Evolutionary conservation across 805 yeast species (phyloP), one percentile per base, ranked within the genome.

Genomic region (Spathaspora sp.): DNA sequence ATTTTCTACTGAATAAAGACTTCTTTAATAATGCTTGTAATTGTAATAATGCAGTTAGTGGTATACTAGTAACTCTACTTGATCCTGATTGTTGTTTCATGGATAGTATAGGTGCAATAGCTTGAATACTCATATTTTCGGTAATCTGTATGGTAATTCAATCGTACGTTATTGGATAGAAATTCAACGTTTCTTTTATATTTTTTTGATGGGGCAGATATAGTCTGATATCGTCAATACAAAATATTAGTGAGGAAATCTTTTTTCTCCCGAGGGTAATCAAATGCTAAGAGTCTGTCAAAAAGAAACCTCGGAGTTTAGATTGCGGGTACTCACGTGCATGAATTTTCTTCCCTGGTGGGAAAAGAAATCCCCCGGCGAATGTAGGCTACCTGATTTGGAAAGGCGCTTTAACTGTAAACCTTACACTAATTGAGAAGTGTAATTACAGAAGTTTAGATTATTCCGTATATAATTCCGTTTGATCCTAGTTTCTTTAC

Each of bases 1-100:
- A 72, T 45, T 70, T 67, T 32, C 72, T 63, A 52, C 69, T 66
- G 44, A 73, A 64, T 9, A 74, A 51, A 5, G 76, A 60, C 52
- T 67, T 70, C 42, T 62, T 65, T 48, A 74, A 55, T 5, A 63
- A 53, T 1, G 49, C 35, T 52, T 63, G 67, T 50, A 74, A 59
- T 47, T 52, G 28, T 10, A 54, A 43, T 14, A 54, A 45, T 10
- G 45, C 9, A 29, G 42, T 31, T 11, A 53, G 16, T 23, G 55
- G 55, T 19, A 53, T 14, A 18, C 17, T 35, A 35, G 18, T 7
- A 14, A 35, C 3, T 14, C 40, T 35, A n/a, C 17, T 8, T 35
- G 40, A 35, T 6, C 3, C 26, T 23, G 26, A 14, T 35, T 35
- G 40, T 17, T 14, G 5, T 35, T 35, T 14, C 40, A 35, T 35